A percentile compares a stretch with the other conserved stretches of the same genome.
These are phyloP conservation scores for Starmerella stellata DNA, from an alignment of 805 yeast species.

Conservation along the genomic window DNA sequence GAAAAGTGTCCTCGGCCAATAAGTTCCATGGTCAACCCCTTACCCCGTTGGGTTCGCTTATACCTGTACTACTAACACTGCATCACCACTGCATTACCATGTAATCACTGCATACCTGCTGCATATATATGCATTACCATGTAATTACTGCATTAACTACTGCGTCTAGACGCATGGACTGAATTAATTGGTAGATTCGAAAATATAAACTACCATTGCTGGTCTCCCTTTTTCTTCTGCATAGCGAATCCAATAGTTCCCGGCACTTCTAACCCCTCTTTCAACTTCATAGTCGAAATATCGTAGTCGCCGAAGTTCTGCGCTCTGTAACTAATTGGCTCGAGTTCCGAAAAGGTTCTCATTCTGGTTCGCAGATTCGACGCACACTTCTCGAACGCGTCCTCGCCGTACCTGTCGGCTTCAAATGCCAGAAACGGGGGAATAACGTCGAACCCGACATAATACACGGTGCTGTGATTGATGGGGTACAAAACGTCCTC, in stretches of 20 bases:
- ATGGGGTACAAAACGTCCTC: neutral
- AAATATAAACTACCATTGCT: neutral
- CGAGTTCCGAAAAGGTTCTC: neutral
- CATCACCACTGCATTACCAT: no score
- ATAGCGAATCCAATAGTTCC: neutral
- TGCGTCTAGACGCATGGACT: no score
- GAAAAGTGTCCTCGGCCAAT: conserved; percentile 32
- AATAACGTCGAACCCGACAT: neutral
- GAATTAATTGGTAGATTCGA: no score
- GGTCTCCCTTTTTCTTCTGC: neutral
- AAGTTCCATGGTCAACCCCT: conserved; percentile 3
- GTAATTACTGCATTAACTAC: no score
- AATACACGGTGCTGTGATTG: neutral
- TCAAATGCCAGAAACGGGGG: neutral
- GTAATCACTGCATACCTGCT: no score
- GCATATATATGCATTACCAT: no score
- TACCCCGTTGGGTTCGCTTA: neutral
- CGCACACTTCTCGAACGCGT: neutral
- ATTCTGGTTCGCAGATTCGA: neutral
- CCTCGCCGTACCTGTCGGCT: neutral
- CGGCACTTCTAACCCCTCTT: neutral
- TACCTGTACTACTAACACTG: neutral
- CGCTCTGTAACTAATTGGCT: neutral
- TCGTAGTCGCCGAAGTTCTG: neutral
- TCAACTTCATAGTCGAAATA: neutral